A percentile compares a stretch with the other conserved stretches of the same genome.
Evolutionary conservation across 2,329 filamentous ascomycete species (phyloP).

Genomic region (Fusarium metavorans): DNA sequence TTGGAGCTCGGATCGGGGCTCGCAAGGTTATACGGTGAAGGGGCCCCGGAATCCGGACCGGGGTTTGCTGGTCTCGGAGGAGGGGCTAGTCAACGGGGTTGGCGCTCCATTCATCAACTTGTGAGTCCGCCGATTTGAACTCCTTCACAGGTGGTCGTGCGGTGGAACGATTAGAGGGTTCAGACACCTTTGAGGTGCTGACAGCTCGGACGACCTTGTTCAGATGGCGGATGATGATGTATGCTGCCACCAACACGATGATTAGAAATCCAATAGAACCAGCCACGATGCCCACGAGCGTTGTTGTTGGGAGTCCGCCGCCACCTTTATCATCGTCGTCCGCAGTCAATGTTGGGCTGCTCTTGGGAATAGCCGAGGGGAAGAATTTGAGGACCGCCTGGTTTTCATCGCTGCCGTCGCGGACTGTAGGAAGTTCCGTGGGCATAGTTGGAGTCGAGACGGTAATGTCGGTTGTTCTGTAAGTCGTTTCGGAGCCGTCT

Average conservation of each 20-base stretch:
- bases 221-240: slow-evolving; percentile 63
- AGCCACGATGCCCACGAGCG: slow-evolving; percentile 66
- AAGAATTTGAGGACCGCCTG: slow-evolving; percentile 57
- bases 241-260: slow-evolving; percentile 59
- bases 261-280: slow-evolving; percentile 62
- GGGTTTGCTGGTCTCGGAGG: slow-evolving; percentile 44
- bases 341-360: slow-evolving; percentile 42
- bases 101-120: slow-evolving; percentile 57
- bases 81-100: slow-evolving; percentile 55
- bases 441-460: slow-evolving; percentile 55
- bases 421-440: slow-evolving; percentile 44
- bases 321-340: slow-evolving; percentile 41
- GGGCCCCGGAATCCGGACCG: slow-evolving; percentile 31
- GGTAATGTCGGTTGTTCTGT: slow-evolving; percentile 54
- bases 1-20: slow-evolving; percentile 47
- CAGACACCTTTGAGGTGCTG: slow-evolving; percentile 50
- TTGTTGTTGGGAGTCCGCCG: slow-evolving; percentile 52
- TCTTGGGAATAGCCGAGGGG: slow-evolving; percentile 58
- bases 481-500: slow-evolving; percentile 53
- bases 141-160: slow-evolving; percentile 52
- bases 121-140: slow-evolving; percentile 56
- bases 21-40: slow-evolving; percentile 33
- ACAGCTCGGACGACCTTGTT: slow-evolving; percentile 58
- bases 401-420: slow-evolving; percentile 36
- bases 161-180: slow-evolving; percentile 45